Conservation (phyloP, 441 rosid species). For the Geranium incanum region DNA sequence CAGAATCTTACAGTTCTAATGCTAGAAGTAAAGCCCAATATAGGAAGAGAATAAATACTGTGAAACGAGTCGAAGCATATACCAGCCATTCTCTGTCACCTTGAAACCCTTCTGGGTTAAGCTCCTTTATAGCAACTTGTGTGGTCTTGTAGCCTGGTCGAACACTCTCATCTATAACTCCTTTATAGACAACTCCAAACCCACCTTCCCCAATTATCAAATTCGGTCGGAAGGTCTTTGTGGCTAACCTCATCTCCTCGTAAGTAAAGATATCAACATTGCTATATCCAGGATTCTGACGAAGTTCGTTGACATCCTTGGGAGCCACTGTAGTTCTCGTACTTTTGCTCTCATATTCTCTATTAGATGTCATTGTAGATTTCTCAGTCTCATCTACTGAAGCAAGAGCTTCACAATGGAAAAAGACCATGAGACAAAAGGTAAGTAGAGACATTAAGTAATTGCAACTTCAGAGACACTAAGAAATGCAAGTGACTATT, state of each 20-base stretch:
- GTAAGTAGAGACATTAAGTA: neutral
- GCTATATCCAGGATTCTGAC: slow-evolving; percentile 49
- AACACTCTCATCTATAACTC: slow-evolving; percentile 60
- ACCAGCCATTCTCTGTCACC: slow-evolving; percentile 99
- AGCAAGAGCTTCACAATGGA: slow-evolving; percentile 8
- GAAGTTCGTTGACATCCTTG: slow-evolving; percentile 74
- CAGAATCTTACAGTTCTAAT: neutral
- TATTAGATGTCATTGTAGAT: slow-evolving; percentile 30
- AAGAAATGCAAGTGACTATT: neutral
- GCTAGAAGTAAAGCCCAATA: neutral
- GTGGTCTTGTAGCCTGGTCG: slow-evolving; percentile 55
- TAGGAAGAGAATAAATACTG: slow-evolving; percentile 3
- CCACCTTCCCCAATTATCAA: slow-evolving; percentile 93
- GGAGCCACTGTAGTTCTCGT: slow-evolving; percentile 32
- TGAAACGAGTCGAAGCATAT: slow-evolving; percentile 23
- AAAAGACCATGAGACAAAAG: neutral
- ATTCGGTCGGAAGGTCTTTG: slow-evolving; percentile 83
- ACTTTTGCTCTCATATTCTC: slow-evolving; percentile 31
- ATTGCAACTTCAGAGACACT: neutral
- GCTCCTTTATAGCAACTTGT: slow-evolving; percentile 81
- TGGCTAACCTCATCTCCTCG: slow-evolving; percentile 68
- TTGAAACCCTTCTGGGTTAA: slow-evolving; percentile 86
- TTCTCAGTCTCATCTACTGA: slow-evolving; percentile 26
- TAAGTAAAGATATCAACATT: slow-evolving; percentile 83
- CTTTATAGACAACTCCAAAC: slow-evolving; percentile 89